A percentile compares a stretch with the other conserved stretches of the same genome.
Conservation (phyloP, 306 rosid species). For the Dryas alaskensis region DNA sequence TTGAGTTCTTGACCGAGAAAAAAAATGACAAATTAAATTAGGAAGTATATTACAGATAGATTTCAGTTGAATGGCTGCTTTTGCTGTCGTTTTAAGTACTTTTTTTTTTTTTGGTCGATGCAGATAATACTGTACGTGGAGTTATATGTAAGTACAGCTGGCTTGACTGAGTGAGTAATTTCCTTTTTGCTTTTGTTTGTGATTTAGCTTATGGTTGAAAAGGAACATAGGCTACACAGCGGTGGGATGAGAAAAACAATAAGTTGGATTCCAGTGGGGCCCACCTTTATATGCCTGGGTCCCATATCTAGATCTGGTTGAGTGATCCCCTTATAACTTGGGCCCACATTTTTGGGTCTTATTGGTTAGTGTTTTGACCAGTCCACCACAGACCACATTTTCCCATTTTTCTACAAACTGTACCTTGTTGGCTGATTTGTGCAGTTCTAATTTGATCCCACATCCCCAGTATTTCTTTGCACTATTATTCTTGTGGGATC, state of each 20-base stretch:
- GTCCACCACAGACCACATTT: neutral
- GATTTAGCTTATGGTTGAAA: neutral
- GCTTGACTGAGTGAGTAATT: constrained; percentile 21
- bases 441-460: constrained; percentile 15
- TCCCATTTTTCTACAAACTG: constrained; percentile 3
- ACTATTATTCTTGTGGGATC: neutral
- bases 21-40: neutral
- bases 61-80: neutral
- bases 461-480: neutral
- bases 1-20: too few relatives aligned
- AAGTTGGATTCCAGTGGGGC: constrained; percentile 20
- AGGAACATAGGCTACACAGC: neutral
- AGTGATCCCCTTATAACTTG: neutral
- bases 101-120: constrained; percentile 40
- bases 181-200: constrained; percentile 9
- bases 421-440: neutral
- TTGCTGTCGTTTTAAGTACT: neutral
- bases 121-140: constrained; percentile 90
- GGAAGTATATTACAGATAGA: neutral
- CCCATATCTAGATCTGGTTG: constrained; percentile 14
- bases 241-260: neutral
- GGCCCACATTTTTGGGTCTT: constrained; percentile 10
- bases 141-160: constrained; percentile 76
- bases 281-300: neutral
- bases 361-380: constrained; percentile 17